phyloP scores from a whole-genome alignment of 805 yeast genomes.

The Starmerella apis region DNA sequence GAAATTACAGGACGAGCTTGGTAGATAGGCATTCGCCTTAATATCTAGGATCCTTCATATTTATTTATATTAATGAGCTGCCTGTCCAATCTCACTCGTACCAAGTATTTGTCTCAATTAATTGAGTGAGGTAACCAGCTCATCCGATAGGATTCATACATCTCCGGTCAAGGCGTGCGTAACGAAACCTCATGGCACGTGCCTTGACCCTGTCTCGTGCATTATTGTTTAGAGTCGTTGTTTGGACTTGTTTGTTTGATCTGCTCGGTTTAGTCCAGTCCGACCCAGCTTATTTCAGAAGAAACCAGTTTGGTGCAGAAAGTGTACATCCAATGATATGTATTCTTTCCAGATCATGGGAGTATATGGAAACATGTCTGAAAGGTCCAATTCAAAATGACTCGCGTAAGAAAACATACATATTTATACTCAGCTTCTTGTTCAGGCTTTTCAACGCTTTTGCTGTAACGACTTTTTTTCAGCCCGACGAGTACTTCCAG shows the following conservation, averaged over 20 bases:
- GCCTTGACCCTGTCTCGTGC: too few relatives aligned
- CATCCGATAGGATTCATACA: too few relatives aligned
- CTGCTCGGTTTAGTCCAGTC: too few relatives aligned
- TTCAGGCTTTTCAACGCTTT: slow-evolving; percentile 52
- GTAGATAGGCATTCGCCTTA: slow-evolving; percentile 14
- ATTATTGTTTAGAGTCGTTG: too few relatives aligned
- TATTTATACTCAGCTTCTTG: slow-evolving; percentile 1
- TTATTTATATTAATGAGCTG: neutral
- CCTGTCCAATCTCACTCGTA: neutral
- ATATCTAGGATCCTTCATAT: too few relatives aligned
- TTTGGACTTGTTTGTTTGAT: too few relatives aligned
- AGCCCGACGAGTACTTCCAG: slow-evolving; percentile 94
- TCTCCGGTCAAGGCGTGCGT: too few relatives aligned
- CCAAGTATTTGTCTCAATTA: too few relatives aligned
- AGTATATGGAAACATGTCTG: neutral
- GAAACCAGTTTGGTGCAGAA: too few relatives aligned
- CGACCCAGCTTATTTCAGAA: too few relatives aligned
- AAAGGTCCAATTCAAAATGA: neutral
- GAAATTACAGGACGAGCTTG: slow-evolving; percentile 21
- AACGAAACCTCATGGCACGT: too few relatives aligned
- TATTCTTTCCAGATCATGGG: neutral
- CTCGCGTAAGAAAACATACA: neutral
- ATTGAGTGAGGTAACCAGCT: too few relatives aligned
- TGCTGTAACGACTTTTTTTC: slow-evolving; percentile 65
- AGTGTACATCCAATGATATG: neutral